A percentile compares a stretch with the other conserved stretches of the same genome.
phyloP scores from a whole-genome alignment of 495 filamentous ascomycete genomes.

The Penicillium manginii region DNA sequence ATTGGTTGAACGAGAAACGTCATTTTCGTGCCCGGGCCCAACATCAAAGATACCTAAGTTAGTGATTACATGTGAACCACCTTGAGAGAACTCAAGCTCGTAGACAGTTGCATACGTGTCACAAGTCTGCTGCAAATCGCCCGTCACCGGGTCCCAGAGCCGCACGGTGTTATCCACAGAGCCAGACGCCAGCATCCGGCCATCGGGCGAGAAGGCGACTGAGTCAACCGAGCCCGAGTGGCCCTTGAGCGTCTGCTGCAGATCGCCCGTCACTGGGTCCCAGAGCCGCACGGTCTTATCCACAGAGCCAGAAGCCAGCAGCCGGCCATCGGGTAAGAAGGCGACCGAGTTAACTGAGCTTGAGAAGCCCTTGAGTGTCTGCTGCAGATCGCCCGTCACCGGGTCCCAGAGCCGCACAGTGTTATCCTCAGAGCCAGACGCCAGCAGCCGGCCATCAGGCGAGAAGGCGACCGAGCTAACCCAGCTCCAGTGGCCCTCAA shows the following conservation, averaged over 20 bases:
- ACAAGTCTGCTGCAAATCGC: constrained; percentile 12
- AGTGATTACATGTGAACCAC: constrained; percentile 18
- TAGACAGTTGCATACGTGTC: not conserved
- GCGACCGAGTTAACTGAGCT: too few species aligned
- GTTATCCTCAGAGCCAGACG: constrained; percentile 31
- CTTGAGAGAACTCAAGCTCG: constrained; percentile 19
- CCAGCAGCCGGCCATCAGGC: constrained; percentile 30
- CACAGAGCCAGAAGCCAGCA: too few species aligned
- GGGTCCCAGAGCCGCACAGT: constrained; percentile 12
- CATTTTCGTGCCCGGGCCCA: constrained; percentile 8
- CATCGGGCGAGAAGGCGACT: too few species aligned
- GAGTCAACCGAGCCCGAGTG: too few species aligned
- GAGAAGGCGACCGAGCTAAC: constrained; percentile 35
- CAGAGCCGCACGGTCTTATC: too few species aligned
- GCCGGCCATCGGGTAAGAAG: too few species aligned
- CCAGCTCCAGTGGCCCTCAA: constrained; percentile 21
- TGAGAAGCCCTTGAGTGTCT: too few species aligned
- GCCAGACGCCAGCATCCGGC: too few species aligned
- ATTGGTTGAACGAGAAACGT: not conserved
- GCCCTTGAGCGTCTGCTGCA: too few species aligned
- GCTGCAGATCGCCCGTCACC: constrained; percentile 16
- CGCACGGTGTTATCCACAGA: constrained; percentile 1
- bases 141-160: too few species aligned
- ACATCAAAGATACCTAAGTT: constrained; percentile 9
- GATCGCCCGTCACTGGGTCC: too few species aligned